Conservation (phyloP, 2,329 filamentous ascomycete genomes). For the Hypoxylon sp. region DNA sequence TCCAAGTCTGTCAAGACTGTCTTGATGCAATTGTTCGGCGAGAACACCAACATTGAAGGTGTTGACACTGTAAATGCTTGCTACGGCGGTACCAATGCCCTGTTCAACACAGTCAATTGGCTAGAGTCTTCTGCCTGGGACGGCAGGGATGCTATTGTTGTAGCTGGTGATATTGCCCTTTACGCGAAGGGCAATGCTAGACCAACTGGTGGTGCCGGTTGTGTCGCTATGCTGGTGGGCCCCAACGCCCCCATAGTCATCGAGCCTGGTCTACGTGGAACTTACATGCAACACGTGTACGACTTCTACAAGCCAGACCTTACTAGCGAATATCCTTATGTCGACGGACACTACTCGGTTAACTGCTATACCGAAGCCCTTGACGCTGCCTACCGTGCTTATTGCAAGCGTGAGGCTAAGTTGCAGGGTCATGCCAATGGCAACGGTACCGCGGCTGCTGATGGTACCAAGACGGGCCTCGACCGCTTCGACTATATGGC, state of each 20-base stretch:
- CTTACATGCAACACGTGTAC: conserved; percentile 87
- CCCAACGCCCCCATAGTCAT: conserved; percentile 82
- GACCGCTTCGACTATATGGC: conserved; percentile 88
- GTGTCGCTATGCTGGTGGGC: conserved; percentile 83
- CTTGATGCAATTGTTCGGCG: conserved; percentile 87
- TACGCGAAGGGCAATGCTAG: conserved; percentile 88
- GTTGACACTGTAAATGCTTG: conserved; percentile 88
- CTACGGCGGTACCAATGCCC: conserved; percentile 87
- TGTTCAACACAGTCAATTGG: conserved; percentile 89
- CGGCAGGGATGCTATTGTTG: conserved; percentile 83
- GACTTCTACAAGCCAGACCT: conserved; percentile 94
- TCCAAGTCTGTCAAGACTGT: conserved; percentile 93
- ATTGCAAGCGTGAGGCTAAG: conserved; percentile 79
- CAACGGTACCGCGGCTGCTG: conserved; percentile 55
- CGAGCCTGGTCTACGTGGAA: conserved; percentile 84
- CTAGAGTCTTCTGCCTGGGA: conserved; percentile 90
- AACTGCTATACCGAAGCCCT: conserved; percentile 87
- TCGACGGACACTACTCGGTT: conserved; percentile 86
- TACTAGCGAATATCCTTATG: conserved; percentile 88
- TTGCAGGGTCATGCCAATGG: conserved; percentile 68
- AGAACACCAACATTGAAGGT: conserved; percentile 88
- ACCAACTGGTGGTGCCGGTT: conserved; percentile 84
- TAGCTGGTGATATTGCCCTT: conserved; percentile 86
- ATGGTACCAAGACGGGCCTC: conserved; percentile 71
- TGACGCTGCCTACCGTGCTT: conserved; percentile 85